Evolutionary conservation across 768 basidiomycete genomes (phyloP).

Genomic region (Podaxis rugospora): DNA sequence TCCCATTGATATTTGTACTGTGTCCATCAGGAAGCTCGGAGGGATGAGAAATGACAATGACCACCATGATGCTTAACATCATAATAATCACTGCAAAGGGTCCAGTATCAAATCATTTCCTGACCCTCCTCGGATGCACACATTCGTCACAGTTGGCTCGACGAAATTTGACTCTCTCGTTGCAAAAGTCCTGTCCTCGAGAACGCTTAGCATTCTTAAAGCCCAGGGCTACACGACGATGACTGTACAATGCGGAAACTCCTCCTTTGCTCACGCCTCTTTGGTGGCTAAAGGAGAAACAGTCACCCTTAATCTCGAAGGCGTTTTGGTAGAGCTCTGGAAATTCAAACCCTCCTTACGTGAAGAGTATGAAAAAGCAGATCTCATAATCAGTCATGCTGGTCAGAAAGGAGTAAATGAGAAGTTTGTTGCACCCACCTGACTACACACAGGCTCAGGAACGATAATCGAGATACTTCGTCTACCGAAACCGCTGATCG

Average conservation of each 20-base stretch:
- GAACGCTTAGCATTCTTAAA: constrained; percentile 53
- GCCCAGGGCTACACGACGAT: constrained; percentile 54
- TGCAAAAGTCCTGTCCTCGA: constrained; percentile 47
- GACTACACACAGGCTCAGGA: constrained; percentile 66
- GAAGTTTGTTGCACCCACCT: neutral
- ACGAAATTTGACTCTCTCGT: constrained; percentile 81
- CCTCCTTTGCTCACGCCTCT: constrained; percentile 36
- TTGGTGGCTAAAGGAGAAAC: constrained; percentile 25
- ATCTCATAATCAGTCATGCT: constrained; percentile 90
- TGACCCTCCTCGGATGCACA: constrained; percentile 30
- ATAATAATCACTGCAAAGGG: neutral
- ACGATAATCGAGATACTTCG: constrained; percentile 89
- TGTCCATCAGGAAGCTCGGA: neutral
- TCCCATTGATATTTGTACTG: neutral
- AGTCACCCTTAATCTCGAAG: constrained; percentile 27
- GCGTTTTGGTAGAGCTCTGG: constrained; percentile 60
- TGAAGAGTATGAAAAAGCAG: constrained; percentile 57
- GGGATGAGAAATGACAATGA: neutral
- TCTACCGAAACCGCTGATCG: constrained; percentile 70
- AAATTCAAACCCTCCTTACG: constrained; percentile 72
- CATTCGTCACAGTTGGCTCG: constrained; percentile 87
- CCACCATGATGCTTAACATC: neutral
- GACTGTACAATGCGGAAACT: constrained; percentile 79
- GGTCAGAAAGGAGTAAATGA: constrained; percentile 43
- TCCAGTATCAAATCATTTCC: neutral